These are phyloP conservation scores for Eutrema heterophyllum DNA, from an alignment of 345 rosid species.

Conservation along the genomic window DNA sequence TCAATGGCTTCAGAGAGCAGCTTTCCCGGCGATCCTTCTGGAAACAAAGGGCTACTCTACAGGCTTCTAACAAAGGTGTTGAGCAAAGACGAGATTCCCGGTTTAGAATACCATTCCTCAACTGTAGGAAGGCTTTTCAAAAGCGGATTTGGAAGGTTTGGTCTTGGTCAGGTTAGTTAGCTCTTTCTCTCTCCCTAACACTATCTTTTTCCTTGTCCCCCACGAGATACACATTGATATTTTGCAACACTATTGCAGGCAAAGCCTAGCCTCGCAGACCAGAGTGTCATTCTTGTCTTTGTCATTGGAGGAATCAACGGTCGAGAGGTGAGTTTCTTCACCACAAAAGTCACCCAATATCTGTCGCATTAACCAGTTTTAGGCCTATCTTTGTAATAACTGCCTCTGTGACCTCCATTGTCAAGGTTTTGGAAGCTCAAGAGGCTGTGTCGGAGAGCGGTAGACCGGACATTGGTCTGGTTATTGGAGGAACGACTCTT, in stretches of 20 bases:
- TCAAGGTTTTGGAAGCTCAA: constrained; percentile 69
- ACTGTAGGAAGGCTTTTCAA: constrained; percentile 91
- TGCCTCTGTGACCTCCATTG: not conserved
- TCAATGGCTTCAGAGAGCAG: constrained; percentile 46
- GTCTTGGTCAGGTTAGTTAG: constrained; percentile 76
- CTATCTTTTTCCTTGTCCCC: not conserved
- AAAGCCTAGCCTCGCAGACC: constrained; percentile 82
- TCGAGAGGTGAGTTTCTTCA: constrained; percentile 49
- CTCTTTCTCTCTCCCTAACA: not conserved
- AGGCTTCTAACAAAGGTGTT: constrained; percentile 60
- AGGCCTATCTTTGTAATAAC: not conserved
- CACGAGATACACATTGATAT: not conserved
- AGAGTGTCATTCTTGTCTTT: constrained; percentile 72
- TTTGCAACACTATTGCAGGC: constrained; percentile 43
- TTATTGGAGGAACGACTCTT: constrained; percentile 91
- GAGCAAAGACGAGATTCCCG: constrained; percentile 59
- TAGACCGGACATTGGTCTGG: constrained; percentile 69
- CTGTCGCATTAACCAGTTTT: not conserved
- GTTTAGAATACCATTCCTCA: constrained; percentile 92
- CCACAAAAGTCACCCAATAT: not conserved
- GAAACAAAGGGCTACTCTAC: constrained; percentile 61
- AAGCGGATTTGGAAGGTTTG: constrained; percentile 96
- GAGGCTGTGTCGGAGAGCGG: constrained; percentile 80
- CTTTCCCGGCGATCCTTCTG: constrained; percentile 46
- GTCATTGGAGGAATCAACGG: constrained; percentile 90